Percentiles rank a stretch among this genome's conserved stretches.
These are phyloP conservation scores for Aspergillus texensis DNA, from an alignment of 2,329 filamentous ascomycete genomes.

Conservation along the genomic window DNA sequence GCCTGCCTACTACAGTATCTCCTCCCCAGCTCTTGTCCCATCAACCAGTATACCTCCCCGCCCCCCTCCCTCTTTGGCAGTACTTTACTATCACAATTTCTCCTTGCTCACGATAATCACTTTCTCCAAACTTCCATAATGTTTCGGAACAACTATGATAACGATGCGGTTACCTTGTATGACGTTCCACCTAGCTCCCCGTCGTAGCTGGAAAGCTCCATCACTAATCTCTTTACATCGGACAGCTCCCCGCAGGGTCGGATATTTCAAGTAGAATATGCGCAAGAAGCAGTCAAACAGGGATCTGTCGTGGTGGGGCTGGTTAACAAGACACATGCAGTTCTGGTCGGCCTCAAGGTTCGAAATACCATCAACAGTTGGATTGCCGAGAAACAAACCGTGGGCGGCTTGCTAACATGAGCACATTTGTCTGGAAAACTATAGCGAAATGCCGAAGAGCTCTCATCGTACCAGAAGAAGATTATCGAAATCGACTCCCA, in stretches of 20 bases:
- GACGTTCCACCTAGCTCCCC: conserved; percentile 47
- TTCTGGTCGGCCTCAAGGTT: conserved; percentile 96
- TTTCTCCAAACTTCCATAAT: conserved; percentile 52
- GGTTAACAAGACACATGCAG: conserved; percentile 96
- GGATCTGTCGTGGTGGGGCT: conserved; percentile 97
- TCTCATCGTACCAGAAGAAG: conserved; percentile 99
- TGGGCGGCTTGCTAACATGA: not conserved
- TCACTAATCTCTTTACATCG: conserved; percentile 8
- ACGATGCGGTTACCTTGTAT: conserved; percentile 99
- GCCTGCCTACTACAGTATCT: conserved; percentile 31
- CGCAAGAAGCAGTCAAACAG: conserved; percentile 97
- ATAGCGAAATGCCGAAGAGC: conserved; percentile 96
- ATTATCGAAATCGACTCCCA: conserved; percentile 96
- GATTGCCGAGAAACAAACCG: not conserved
- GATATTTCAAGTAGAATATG: conserved; percentile 99
- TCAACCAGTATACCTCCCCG: not conserved
- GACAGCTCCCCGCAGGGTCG: conserved; percentile 93
- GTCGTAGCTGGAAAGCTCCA: conserved; percentile 17
- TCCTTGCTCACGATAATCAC: conserved; percentile 3
- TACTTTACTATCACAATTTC: conserved; percentile 12
- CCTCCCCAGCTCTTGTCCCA: conserved; percentile 5
- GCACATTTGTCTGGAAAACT: not conserved
- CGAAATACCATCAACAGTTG: conserved; percentile 15
- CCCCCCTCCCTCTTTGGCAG: conserved; percentile 14
- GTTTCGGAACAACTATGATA: conserved; percentile 99